Conservation (phyloP, 108 stramenopile genomes). For the Hondaea fermentalgiana region DNA sequence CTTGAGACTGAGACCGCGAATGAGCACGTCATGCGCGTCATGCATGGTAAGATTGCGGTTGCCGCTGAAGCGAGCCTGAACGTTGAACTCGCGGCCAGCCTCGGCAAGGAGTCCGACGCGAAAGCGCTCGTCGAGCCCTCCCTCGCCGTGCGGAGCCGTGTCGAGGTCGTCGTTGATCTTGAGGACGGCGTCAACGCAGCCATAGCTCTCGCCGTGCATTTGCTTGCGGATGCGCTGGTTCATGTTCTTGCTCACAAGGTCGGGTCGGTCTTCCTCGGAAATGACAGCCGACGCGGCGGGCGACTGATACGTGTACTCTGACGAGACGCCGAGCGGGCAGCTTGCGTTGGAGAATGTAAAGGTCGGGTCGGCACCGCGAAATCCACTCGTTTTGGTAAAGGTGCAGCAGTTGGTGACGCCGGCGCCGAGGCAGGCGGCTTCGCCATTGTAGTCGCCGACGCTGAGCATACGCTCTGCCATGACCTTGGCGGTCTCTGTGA, state of each 20-base stretch:
- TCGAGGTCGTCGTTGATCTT: neutral
- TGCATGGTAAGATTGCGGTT: neutral
- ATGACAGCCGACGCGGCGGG: neutral
- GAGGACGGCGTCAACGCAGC: neutral
- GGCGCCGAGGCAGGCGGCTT: neutral
- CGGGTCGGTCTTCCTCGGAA: neutral
- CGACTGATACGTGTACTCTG: neutral
- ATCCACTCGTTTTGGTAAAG: no score
- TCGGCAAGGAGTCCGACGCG: neutral
- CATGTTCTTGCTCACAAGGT: neutral
- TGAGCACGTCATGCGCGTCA: neutral
- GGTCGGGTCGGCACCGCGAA: no score
- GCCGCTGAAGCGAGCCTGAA: neutral
- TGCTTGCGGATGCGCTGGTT: neutral
- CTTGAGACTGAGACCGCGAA: neutral
- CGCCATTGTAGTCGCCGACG: neutral
- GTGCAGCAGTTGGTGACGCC: neutral
- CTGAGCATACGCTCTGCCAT: neutral
- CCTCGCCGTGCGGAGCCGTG: neutral
- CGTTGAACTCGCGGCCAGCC: neutral
- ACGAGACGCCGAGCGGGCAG: neutral
- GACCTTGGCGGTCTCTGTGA: neutral
- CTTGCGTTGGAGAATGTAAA: no score
- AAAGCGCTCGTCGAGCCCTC: neutral
- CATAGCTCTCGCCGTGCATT: neutral